These are phyloP conservation scores for Alternaria arbusti DNA, from an alignment of 2,329 filamentous ascomycete species.

Conservation along the genomic window DNA sequence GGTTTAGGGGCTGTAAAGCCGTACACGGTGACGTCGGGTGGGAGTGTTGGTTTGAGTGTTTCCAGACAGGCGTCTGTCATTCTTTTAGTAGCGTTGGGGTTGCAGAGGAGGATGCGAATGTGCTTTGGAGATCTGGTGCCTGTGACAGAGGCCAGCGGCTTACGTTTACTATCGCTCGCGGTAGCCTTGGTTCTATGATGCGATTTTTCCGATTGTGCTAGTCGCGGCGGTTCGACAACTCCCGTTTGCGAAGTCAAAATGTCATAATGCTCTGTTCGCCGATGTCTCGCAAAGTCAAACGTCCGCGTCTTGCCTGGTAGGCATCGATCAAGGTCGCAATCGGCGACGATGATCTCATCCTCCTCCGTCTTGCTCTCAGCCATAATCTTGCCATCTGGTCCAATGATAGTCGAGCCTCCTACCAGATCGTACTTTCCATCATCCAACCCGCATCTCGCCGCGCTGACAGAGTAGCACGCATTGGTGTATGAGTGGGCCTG, in stretches of 20 bases:
- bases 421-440: constrained; percentile 54
- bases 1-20: constrained; percentile 60
- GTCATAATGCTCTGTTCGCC: neutral
- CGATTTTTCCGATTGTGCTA: neutral
- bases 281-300: neutral
- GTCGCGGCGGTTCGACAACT: neutral
- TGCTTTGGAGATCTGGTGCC: neutral
- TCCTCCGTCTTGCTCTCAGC: constrained; percentile 54
- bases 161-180: rapidly evolving
- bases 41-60: constrained; percentile 38
- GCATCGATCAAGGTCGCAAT: constrained; percentile 56
- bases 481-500: constrained; percentile 61
- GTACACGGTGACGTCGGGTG: constrained; percentile 55
- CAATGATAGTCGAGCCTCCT: constrained; percentile 35
- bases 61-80: neutral
- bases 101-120: neutral
- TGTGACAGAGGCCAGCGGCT: neutral
- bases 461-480: constrained; percentile 56
- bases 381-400: constrained; percentile 56
- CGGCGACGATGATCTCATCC: constrained; percentile 59
- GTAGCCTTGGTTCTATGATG: neutral
- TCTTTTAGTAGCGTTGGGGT: neutral
- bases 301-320: constrained; percentile 43
- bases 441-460: constrained; percentile 57
- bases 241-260: neutral